Conservation (phyloP, 208 protist genomes). For the Porcisia deanei region DNA sequence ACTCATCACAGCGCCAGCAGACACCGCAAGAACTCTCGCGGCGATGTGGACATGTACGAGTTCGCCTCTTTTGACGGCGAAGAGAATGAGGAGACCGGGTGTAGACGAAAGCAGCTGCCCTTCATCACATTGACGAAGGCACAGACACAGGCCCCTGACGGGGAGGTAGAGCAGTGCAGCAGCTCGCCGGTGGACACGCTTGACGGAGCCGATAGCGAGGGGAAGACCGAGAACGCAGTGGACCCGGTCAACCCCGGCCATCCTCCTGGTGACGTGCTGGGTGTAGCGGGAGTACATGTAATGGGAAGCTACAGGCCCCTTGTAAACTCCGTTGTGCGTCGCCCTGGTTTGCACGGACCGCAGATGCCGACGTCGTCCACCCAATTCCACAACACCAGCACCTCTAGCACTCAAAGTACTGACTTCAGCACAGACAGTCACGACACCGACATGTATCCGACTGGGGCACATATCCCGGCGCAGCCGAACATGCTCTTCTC, state of each 20-base stretch:
- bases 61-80: conserved; percentile 5
- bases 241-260: conserved; percentile 1
- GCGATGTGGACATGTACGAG: conserved; percentile 6
- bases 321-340: conserved; percentile 27
- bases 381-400: conserved; percentile 20
- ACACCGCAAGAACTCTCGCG: not conserved
- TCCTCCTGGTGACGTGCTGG: conserved; percentile 12
- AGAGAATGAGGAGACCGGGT: conserved; percentile 7
- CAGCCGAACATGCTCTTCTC: conserved; percentile 77
- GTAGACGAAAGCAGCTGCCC: not conserved
- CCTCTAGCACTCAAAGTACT: conserved; percentile 16
- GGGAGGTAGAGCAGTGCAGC: conserved; percentile 5
- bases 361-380: conserved; percentile 2
- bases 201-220: conserved; percentile 28
- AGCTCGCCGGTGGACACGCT: conserved; percentile 31
- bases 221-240: conserved; percentile 13
- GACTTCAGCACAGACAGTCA: conserved; percentile 23
- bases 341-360: conserved; percentile 11
- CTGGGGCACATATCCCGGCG: conserved; percentile 39
- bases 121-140: not conserved
- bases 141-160: not conserved
- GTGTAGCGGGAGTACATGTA: conserved; percentile 19
- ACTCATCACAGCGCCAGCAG: not conserved
- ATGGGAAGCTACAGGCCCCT: conserved; percentile 37
- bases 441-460: conserved; percentile 20